Percentiles rank a stretch among this genome's conserved stretches.
phyloP scores from a whole-genome alignment of 2,329 filamentous ascomycete species.

The Pyrenophora tritici-repentis region DNA sequence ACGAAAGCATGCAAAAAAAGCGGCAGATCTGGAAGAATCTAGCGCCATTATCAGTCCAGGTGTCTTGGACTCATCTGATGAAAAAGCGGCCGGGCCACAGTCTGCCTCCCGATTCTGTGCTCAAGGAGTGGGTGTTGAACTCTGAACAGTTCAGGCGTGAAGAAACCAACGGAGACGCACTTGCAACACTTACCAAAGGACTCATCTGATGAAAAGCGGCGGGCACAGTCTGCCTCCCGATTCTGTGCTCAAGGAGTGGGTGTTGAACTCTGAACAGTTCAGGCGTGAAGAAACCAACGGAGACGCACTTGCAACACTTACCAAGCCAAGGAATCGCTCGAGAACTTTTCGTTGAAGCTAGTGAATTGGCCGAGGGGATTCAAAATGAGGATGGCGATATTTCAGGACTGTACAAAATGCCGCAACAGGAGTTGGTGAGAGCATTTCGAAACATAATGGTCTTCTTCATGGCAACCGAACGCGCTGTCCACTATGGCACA shows the following conservation, averaged over 20 bases:
- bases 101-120: neutral
- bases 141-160: conserved; percentile 28
- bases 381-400: conserved; percentile 29
- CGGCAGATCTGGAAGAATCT: too few species aligned
- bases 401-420: conserved; percentile 33
- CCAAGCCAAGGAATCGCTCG: conserved; percentile 14
- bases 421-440: conserved; percentile 24
- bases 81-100: neutral
- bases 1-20: conserved; percentile 18
- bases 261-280: conserved; percentile 25
- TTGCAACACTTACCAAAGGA: conserved; percentile 22
- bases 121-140: conserved; percentile 31
- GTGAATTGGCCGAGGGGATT: conserved; percentile 35
- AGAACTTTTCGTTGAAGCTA: conserved; percentile 16
- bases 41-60: too few species aligned
- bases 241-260: conserved; percentile 25
- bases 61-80: neutral
- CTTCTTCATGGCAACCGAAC: conserved; percentile 35
- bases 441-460: conserved; percentile 29
- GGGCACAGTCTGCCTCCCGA: neutral
- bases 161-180: conserved; percentile 17
- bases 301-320: conserved; percentile 21
- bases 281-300: conserved; percentile 28
- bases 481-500: conserved; percentile 27
- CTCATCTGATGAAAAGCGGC: neutral